Evolutionary conservation across 2,329 filamentous ascomycete genomes (phyloP), one percentile per base, ranked within the genome.

Genomic region (Immersiporthe knoxdaviesiana): DNA sequence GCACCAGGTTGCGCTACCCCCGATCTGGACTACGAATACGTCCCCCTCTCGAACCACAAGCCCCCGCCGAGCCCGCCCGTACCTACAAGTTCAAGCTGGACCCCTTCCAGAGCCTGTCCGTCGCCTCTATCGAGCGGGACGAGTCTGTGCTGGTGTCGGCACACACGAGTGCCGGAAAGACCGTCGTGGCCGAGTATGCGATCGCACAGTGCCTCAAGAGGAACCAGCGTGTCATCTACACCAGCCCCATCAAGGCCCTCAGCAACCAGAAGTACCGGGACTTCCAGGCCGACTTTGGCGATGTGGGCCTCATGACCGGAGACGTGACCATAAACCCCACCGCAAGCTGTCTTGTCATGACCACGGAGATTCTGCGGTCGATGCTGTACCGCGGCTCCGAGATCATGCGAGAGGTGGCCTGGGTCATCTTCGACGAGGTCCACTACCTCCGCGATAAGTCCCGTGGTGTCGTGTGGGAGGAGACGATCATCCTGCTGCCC

Each of bases 291-390:
- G 93, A 97, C 70, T 99, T 99, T 82, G 95, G 94, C 70, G 96
- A 99, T 78, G 95, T 97, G 65, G 96, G 96, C 69, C 85, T 99
- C 71, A 98, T 99, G 95, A 99, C 96, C 6, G 96, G 96, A 77
- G 96, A 99, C 87, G 95, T 98, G 72, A 99, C 96, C 32, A 99
- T 99, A 81, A 99, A 99, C 79, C 97, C 97, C 4, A 98, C 96
- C 3, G 96, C 96, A 18, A 98, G 94, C 70, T 99, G 96, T 79
- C 84, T 99, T 69, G 96, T 99, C 76, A 99, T 99, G 96, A 99
- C 96, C 0, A 99, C 96, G 0, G 96, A 99, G 83, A 99, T 99
- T 93, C 81, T 99, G 78, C 91, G 96, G 63, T 98, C 95, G 24
- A 99, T 99, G 96, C 79, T 99, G 81, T 99, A 99, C 80, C 89